Percentiles rank a stretch among this genome's conserved stretches.
Conservation (phyloP, 1,139 yeast species). For the Suhomyces ambrosiae region DNA sequence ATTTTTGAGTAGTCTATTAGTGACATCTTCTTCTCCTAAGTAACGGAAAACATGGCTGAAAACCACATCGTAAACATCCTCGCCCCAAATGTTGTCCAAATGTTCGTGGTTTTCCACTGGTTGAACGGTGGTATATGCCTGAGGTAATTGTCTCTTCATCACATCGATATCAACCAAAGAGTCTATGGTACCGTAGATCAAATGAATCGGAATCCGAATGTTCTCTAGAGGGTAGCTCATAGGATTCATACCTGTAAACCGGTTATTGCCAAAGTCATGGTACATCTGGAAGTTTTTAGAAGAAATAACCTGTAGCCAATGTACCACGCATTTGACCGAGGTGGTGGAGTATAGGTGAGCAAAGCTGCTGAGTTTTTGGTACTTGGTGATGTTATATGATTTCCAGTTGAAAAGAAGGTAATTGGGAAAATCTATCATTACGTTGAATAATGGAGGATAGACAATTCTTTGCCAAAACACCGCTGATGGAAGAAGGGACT, state of each 20-base stretch:
- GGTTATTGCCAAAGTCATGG: conserved; percentile 51
- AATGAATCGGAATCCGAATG: conserved; percentile 67
- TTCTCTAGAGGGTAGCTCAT: conserved; percentile 52
- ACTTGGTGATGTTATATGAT: conserved; percentile 63
- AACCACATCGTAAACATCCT: conserved; percentile 57
- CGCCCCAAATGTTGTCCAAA: conserved; percentile 88
- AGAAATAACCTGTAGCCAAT: conserved; percentile 92
- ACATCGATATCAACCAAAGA: conserved; percentile 82
- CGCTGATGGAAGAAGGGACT: conserved; percentile 73
- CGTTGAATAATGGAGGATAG: conserved; percentile 80
- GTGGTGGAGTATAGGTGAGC: conserved; percentile 89
- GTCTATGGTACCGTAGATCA: conserved; percentile 80
- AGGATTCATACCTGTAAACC: conserved; percentile 43
- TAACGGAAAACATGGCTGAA: conserved; percentile 51
- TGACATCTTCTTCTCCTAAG: conserved; percentile 26
- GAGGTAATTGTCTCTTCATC: conserved; percentile 60
- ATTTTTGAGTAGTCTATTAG: conserved; percentile 9
- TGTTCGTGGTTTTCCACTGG: conserved; percentile 76
- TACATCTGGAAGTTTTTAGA: conserved; percentile 86
- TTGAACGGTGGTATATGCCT: conserved; percentile 33
- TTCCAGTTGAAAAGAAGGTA: conserved; percentile 76
- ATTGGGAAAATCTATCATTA: conserved; percentile 71
- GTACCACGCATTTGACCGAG: conserved; percentile 88
- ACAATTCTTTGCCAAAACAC: conserved; percentile 80
- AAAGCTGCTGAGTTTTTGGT: conserved; percentile 76